These are phyloP conservation scores for Lunasporangiospora selenospora DNA, from an alignment of 192 early-diverging fungal genomes.

Conservation along the genomic window DNA sequence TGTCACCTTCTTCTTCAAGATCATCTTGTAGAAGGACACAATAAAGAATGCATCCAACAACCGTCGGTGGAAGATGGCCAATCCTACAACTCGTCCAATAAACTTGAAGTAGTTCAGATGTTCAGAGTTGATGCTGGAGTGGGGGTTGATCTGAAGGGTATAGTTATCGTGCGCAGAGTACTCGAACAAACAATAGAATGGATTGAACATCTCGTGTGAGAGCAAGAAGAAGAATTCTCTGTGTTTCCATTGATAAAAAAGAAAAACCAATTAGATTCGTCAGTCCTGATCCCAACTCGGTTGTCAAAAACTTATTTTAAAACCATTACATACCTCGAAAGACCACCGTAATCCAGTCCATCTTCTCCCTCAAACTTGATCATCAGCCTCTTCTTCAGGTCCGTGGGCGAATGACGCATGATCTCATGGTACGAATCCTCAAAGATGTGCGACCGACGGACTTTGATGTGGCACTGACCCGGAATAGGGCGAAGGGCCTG, in stretches of 20 bases:
- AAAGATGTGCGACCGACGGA: constrained; percentile 88
- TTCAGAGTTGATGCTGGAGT: constrained; percentile 94
- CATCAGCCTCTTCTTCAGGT: constrained; percentile 97
- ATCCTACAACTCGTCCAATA: constrained; percentile 95
- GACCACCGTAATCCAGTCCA: constrained; percentile 97
- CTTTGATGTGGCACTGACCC: constrained; percentile 94
- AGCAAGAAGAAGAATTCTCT: constrained; percentile 98
- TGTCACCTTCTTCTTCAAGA: constrained; percentile 87
- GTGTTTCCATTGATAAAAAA: not conserved
- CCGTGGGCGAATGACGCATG: constrained; percentile 89
- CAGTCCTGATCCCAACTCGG: not conserved
- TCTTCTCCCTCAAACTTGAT: constrained; percentile 99
- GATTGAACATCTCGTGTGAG: constrained; percentile 99
- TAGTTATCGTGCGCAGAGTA: constrained; percentile 99
- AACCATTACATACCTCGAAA: constrained; percentile 69
- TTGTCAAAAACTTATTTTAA: not conserved
- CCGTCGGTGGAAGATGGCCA: constrained; percentile 97
- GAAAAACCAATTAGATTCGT: not conserved
- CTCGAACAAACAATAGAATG: constrained; percentile 95
- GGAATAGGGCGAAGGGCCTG: constrained; percentile 86
- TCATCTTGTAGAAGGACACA: constrained; percentile 96
- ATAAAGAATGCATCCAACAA: constrained; percentile 98
- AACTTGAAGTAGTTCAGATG: constrained; percentile 99
- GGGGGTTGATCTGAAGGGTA: constrained; percentile 97
- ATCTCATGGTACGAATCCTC: constrained; percentile 96